Conservation (phyloP, 2,329 filamentous ascomycete species). For the Fusarium tuaranense region DNA sequence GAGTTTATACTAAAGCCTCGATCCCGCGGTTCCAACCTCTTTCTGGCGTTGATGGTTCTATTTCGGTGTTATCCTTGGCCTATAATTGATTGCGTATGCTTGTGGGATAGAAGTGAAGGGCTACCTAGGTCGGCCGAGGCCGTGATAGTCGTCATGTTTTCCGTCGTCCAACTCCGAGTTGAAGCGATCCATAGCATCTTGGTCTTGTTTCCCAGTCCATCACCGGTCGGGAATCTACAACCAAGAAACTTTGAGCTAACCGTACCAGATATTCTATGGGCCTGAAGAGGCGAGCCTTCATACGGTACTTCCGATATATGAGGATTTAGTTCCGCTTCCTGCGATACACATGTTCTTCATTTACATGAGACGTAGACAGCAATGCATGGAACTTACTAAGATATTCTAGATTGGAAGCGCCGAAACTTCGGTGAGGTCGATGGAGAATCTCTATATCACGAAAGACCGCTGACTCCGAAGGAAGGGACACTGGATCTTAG, state of each 20-base stretch:
- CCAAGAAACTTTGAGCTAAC: not conserved
- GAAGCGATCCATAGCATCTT: too few relatives aligned
- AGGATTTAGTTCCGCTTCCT: not conserved
- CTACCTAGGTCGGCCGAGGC: not conserved
- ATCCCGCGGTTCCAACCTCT: not conserved
- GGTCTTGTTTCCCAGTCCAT: not conserved
- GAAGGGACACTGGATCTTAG: accelerated
- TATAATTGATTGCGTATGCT: not conserved
- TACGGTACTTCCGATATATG: not conserved
- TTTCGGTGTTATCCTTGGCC: not conserved
- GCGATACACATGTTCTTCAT: not conserved
- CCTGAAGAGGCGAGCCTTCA: not conserved
- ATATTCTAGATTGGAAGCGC: not conserved
- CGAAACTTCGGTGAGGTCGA: not conserved
- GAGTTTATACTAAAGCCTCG: not conserved
- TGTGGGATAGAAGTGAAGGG: not conserved
- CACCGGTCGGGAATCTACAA: not conserved
- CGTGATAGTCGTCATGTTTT: not conserved
- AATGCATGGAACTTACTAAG: not conserved
- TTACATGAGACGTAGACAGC: not conserved
- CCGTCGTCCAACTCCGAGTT: not conserved
- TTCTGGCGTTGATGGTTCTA: not conserved
- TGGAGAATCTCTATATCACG: not conserved
- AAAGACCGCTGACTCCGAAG: not conserved
- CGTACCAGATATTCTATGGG: too few relatives aligned